Percentiles rank a stretch among this genome's conserved stretches.
phyloP scores from a whole-genome alignment of 306 rosid genomes.

The Begonia loranthoides region DNA sequence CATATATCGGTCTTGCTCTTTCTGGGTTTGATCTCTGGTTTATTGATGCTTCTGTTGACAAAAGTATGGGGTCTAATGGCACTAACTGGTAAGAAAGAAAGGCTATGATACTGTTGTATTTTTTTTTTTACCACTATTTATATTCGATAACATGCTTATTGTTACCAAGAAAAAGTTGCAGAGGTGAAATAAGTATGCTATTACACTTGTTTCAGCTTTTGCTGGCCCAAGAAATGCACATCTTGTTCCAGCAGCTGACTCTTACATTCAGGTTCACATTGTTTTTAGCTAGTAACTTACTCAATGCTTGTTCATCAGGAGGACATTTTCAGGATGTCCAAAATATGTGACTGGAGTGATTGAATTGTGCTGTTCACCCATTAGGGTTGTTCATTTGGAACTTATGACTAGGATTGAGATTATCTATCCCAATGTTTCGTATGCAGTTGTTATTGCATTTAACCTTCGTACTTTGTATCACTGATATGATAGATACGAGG shows the following conservation, averaged over 20 bases:
- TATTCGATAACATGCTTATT: slow-evolving; percentile 8
- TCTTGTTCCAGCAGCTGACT: slow-evolving; percentile 69
- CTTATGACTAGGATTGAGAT: no score
- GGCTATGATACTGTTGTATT: no score
- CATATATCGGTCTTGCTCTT: slow-evolving; percentile 61
- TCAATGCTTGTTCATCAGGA: no score
- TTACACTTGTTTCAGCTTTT: slow-evolving; percentile 49
- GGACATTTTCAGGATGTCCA: no score
- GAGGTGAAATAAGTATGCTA: slow-evolving; percentile 19
- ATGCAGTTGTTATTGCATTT: no score
- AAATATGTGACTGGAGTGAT: no score
- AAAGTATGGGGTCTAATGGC: slow-evolving; percentile 53
- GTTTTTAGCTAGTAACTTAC: background rate
- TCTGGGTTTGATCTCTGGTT: slow-evolving; percentile 72
- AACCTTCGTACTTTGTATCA: no score
- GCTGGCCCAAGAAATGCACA: slow-evolving; percentile 53
- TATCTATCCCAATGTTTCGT: background rate
- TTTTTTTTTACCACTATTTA: slow-evolving; percentile 3
- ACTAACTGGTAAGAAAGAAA: slow-evolving; percentile 46
- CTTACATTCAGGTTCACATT: slow-evolving; percentile 60
- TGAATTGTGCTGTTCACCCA: no score
- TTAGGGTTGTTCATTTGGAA: no score
- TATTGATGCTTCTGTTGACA: slow-evolving; percentile 62
- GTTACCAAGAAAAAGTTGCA: slow-evolving; percentile 12
- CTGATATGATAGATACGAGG: slow-evolving; percentile 43